phyloP scores from a whole-genome alignment of 345 rosid species.

The Clarkia xantiana region DNA sequence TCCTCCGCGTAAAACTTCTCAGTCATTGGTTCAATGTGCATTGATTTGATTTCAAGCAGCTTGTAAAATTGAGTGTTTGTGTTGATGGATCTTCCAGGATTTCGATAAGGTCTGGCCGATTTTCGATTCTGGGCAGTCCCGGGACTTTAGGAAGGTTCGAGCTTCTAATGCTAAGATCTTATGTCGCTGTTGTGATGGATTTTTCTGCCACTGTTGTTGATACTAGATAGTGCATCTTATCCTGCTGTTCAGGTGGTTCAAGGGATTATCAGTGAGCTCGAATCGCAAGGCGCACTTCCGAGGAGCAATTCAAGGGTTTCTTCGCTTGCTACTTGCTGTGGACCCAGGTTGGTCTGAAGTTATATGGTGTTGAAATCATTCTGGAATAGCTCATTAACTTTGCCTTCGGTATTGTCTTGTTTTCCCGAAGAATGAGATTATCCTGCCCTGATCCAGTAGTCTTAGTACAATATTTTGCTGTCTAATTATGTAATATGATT shows the following conservation, averaged over 20 bases:
- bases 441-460: no score
- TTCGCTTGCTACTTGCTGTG: conserved; percentile 96
- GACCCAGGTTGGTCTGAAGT: conserved; percentile 55
- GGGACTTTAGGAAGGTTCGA: conserved; percentile 85
- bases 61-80: not conserved
- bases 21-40: not conserved
- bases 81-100: conserved; percentile 40
- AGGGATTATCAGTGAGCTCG: conserved; percentile 95
- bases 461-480: no score
- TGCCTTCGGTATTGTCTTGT: no score
- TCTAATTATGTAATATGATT: no score
- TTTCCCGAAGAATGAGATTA: no score
- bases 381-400: no score
- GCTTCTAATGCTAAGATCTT: conserved; percentile 1
- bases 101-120: conserved; percentile 98
- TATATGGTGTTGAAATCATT: conserved; percentile 5
- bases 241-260: conserved; percentile 61
- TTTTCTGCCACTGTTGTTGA: not conserved
- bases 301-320: conserved; percentile 99
- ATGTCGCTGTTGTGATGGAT: not conserved
- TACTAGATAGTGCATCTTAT: not conserved
- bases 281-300: conserved; percentile 96
- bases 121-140: conserved; percentile 97
- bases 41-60: not conserved
- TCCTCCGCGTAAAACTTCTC: not conserved